Conservation (phyloP, 1,284 basidiomycete species). For the Apiotrichum mycotoxinovorans region DNA sequence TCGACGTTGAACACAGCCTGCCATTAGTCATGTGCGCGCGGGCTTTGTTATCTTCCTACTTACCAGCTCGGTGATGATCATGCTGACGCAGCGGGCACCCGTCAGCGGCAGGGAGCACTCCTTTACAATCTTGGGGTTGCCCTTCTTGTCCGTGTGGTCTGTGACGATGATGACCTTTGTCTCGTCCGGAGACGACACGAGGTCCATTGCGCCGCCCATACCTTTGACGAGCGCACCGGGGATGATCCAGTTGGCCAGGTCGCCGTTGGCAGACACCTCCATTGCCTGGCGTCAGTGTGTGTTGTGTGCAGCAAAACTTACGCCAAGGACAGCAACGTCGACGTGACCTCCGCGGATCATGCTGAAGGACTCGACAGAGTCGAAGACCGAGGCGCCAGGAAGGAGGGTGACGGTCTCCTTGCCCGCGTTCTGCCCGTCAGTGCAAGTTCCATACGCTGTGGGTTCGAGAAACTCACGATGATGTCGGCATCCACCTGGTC, state of each 20-base stretch:
- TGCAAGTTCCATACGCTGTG: conserved; percentile 60
- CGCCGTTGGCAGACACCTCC: conserved; percentile 88
- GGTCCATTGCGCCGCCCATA: conserved; percentile 94
- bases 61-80: conserved; percentile 82
- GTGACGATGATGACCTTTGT: conserved; percentile 54
- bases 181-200: conserved; percentile 86
- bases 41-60: not conserved
- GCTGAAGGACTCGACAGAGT: conserved; percentile 60
- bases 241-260: conserved; percentile 96
- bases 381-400: conserved; percentile 88
- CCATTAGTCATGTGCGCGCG: not conserved
- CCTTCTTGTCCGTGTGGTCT: conserved; percentile 74
- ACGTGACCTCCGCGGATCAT: conserved; percentile 97
- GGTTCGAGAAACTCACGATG: conserved; percentile 50
- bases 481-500: conserved; percentile 85
- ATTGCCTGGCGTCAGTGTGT: conserved; percentile 56
- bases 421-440: conserved; percentile 92
- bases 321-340: conserved; percentile 80
- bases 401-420: conserved; percentile 92
- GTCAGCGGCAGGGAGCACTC: conserved; percentile 82
- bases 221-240: conserved; percentile 87
- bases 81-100: conserved; percentile 76
- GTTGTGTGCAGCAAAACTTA: conserved; percentile 46
- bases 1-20: conserved; percentile 79
- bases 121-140: conserved; percentile 78